phyloP scores from a whole-genome alignment of 495 filamentous ascomycete species.

The Physcia stellaris region DNA sequence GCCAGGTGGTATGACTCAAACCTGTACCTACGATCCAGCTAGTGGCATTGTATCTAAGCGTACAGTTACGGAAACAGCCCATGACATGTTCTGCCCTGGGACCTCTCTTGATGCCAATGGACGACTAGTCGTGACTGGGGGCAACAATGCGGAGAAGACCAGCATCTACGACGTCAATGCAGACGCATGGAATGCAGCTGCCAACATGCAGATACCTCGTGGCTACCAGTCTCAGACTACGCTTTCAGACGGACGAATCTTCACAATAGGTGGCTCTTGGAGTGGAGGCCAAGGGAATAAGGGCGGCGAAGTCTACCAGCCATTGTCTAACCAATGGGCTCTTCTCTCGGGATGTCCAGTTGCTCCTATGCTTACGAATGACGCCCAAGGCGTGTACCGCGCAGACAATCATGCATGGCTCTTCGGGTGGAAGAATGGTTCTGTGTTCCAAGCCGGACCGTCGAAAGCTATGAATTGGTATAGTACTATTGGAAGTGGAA shows the following conservation, averaged over 20 bases:
- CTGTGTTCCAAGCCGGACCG: constrained; percentile 46
- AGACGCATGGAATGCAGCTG: constrained; percentile 9
- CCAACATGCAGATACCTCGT: constrained; percentile 32
- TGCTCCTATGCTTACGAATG: constrained; percentile 36
- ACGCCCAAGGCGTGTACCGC: constrained; percentile 29
- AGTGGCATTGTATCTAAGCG: constrained; percentile 22
- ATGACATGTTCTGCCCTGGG: constrained; percentile 54
- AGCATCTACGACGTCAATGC: constrained; percentile 31
- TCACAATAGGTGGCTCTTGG: constrained; percentile 49
- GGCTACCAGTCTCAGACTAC: constrained; percentile 44
- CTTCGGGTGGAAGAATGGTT: constrained; percentile 43
- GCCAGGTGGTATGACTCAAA: constrained; percentile 29
- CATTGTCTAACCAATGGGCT: constrained; percentile 23
- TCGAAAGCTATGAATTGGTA: constrained; percentile 46
- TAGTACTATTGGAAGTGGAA: constrained; percentile 26
- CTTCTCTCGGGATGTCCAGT: constrained; percentile 24
- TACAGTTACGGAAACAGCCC: constrained; percentile 30
- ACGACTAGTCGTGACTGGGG: constrained; percentile 39
- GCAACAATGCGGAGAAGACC: constrained; percentile 26
- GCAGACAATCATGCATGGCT: constrained; percentile 47
- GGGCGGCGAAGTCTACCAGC: constrained; percentile 36
- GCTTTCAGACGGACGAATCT: constrained; percentile 39
- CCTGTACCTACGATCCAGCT: constrained; percentile 27
- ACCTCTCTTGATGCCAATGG: constrained; percentile 37
- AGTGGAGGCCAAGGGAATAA: constrained; percentile 25